These are phyloP conservation scores for Gamsiella multidivaricata DNA, from an alignment of 192 early-diverging fungal genomes.

Conservation along the genomic window DNA sequence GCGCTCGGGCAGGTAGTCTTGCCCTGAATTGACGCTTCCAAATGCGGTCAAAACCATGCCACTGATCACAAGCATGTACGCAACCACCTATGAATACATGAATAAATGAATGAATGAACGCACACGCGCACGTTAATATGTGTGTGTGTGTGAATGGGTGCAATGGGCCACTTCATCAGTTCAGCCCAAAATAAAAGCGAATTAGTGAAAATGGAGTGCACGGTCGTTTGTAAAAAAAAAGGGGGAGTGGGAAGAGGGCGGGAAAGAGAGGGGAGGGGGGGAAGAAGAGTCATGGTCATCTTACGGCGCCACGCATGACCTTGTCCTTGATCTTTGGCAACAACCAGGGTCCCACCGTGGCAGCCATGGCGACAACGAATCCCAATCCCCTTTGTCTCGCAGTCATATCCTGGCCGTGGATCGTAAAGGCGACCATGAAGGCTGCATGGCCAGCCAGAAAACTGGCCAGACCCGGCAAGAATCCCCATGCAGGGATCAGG, in stretches of 20 bases:
- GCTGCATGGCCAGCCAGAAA: slow-evolving; percentile 45
- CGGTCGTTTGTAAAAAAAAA: slow-evolving; percentile 1
- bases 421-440: slow-evolving; percentile 47
- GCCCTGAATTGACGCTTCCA: slow-evolving; percentile 32
- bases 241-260: background rate
- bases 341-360: slow-evolving; percentile 43
- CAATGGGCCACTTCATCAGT: too few species aligned
- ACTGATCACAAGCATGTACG: slow-evolving; percentile 47
- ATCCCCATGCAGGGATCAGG: slow-evolving; percentile 32
- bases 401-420: slow-evolving; percentile 37
- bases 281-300: background rate
- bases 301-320: slow-evolving; percentile 51
- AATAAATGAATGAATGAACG: too few species aligned
- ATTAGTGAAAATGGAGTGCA: background rate
- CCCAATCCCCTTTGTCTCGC: slow-evolving; percentile 18
- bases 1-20: slow-evolving; percentile 28
- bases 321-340: slow-evolving; percentile 50
- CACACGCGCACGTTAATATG: too few species aligned
- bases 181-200: slow-evolving; percentile 4
- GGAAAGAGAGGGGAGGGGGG: background rate
- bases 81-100: slow-evolving; percentile 12
- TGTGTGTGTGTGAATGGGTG: too few species aligned
- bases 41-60: slow-evolving; percentile 41
- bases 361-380: slow-evolving; percentile 31
- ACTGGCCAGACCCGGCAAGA: slow-evolving; percentile 41